Base-by-base conservation (phyloP, 257 asterid genomes). In the Jaltomata sinuosa region DNA sequence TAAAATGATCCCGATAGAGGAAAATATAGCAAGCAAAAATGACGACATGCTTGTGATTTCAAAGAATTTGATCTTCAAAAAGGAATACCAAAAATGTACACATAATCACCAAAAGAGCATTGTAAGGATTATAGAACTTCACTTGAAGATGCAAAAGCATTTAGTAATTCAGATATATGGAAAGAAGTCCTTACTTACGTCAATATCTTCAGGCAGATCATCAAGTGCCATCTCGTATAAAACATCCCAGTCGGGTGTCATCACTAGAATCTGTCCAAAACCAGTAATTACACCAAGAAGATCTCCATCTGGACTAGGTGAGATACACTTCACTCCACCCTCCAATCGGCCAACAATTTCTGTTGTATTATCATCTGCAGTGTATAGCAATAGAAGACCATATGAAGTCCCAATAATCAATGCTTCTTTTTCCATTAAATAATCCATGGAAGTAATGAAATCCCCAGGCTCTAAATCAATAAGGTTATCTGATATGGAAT, bases 291-390 rank as follows among this genome's bases (percentile, higher is more conserved):
- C 85, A 87, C 92, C 96, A 84, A 95, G 92, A 84, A 94, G 89
- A 91, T 95, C 98, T 85, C 98, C 99, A 90, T 97, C 98, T 6
- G 99, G 99, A 88, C 99, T 97, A 53, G 96, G 96, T 22, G 99
- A 94, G 89, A 97, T 91, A 91, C 98, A 95, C 85, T 87, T 88
- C 40, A 97, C 93, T 80, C 99, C 99, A 84, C 99, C 99, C 87
- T 97, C 98, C 77, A 97, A 95, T 67, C 86, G 93, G 84, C 99
- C 99, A 83, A 95, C 99, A 83, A 88, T 87, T 85, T 97, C 99
- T 71, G 93, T 91, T 21, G 86, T 85, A 65, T 88, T 88, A 85
- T 93, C 94, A 65, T 94, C 95, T 61, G 91, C 91, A 8, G 88
- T 83, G 83, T 91, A 90, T 71, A 95, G 92, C 85, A 97, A 91